Percentiles rank a stretch among this genome's conserved stretches.
These are phyloP conservation scores for Ilex aquifolium DNA, from an alignment of 257 asterid species.

Conservation along the genomic window DNA sequence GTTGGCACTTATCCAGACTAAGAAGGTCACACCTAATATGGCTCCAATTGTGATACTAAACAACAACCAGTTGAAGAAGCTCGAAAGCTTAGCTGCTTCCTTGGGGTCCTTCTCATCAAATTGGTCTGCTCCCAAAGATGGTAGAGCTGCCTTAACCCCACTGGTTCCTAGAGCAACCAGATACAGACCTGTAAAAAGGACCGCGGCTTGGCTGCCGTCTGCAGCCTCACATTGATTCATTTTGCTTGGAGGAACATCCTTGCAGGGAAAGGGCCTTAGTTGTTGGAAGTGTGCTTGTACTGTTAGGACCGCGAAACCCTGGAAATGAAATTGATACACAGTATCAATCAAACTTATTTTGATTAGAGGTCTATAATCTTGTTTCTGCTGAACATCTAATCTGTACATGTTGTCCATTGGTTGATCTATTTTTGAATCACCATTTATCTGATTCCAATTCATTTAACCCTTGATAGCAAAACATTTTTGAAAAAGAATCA, in stretches of 20 bases:
- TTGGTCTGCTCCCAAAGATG: conserved; percentile 75
- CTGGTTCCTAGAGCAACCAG: conserved; percentile 60
- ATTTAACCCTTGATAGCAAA: too few relatives aligned
- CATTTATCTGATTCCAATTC: too few relatives aligned
- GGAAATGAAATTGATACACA: conserved; percentile 5
- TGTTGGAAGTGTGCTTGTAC: conserved; percentile 60
- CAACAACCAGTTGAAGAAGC: conserved; percentile 69
- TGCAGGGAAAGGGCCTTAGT: conserved; percentile 69
- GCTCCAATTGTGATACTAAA: conserved; percentile 51
- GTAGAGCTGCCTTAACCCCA: conserved; percentile 64
- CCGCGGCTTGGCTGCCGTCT: conserved; percentile 34
- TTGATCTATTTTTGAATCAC: too few relatives aligned
- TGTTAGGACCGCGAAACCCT: conserved; percentile 65
- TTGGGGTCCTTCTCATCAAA: conserved; percentile 52
- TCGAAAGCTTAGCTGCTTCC: conserved; percentile 50
- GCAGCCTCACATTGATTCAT: conserved; percentile 36
- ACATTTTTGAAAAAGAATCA: too few relatives aligned
- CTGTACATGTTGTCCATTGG: too few relatives aligned
- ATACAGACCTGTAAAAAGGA: conserved; percentile 49
- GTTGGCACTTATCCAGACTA: conserved; percentile 67
- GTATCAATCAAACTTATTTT: not conserved
- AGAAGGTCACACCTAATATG: conserved; percentile 53
- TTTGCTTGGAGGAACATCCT: conserved; percentile 24
- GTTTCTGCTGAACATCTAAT: too few relatives aligned
- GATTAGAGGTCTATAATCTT: too few relatives aligned